A percentile compares a stretch with the other conserved stretches of the same genome.
Conservation (phyloP, 768 basidiomycete genomes). For the Kwoniella sp. region DNA sequence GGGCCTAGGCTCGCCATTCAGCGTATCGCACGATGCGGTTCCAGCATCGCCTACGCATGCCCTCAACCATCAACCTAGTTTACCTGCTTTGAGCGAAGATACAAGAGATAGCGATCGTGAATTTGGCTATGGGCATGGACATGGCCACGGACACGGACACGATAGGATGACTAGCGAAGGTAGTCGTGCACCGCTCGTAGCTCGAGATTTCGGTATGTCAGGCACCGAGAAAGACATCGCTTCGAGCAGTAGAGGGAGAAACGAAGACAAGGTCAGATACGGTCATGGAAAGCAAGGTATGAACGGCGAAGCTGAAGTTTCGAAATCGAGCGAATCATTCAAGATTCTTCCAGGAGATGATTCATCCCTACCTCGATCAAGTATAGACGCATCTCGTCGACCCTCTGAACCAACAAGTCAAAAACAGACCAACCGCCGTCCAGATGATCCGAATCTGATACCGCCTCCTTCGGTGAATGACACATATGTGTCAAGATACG, state of each 20-base stretch:
- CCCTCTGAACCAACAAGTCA: not conserved
- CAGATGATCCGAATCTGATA: slow-evolving; percentile 15
- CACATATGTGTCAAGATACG: slow-evolving; percentile 33
- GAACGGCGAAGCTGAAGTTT: not conserved
- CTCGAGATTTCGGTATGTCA: slow-evolving; percentile 21
- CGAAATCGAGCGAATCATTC: slow-evolving; percentile 18
- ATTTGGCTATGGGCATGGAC: not conserved
- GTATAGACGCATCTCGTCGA: slow-evolving; percentile 1
- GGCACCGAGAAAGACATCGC: not conserved
- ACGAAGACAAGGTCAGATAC: not conserved
- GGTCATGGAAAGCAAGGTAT: not conserved
- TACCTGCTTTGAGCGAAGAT: slow-evolving; percentile 9
- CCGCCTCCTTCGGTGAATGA: slow-evolving; percentile 40
- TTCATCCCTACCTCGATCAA: slow-evolving; percentile 9
- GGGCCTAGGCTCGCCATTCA: slow-evolving; percentile 21
- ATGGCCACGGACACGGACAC: not conserved
- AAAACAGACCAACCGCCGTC: not conserved
- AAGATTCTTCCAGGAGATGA: slow-evolving; percentile 12
- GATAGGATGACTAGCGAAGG: slow-evolving; percentile 7
- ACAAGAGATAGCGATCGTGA: not conserved
- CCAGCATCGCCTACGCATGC: not conserved
- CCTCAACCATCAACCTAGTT: slow-evolving; percentile 1
- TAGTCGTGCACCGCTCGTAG: slow-evolving; percentile 8
- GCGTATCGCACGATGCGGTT: not conserved
- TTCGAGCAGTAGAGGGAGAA: not conserved